phyloP scores from a whole-genome alignment of 345 rosid genomes.

The Microcos paniculata region DNA sequence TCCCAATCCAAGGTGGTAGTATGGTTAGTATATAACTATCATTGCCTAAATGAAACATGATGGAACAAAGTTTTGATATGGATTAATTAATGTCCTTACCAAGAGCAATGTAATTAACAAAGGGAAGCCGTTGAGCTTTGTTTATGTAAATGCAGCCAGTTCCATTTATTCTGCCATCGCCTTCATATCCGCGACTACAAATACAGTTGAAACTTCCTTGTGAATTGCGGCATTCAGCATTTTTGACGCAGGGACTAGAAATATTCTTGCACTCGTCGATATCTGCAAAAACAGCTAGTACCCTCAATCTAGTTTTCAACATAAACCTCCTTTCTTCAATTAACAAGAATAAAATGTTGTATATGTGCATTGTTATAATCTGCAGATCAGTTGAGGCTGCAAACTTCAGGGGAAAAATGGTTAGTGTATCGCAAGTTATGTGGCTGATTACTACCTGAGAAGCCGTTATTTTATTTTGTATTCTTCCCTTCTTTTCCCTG shows the following conservation, averaged over 20 bases:
- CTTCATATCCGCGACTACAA: background rate
- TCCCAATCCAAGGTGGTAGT: too few species aligned
- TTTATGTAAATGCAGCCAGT: background rate
- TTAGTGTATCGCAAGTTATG: too few species aligned
- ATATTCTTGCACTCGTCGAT: slow-evolving; percentile 4
- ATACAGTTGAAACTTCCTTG: background rate
- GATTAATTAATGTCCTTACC: background rate
- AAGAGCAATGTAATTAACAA: slow-evolving; percentile 6
- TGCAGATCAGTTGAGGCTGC: background rate
- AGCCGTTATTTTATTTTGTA: too few species aligned
- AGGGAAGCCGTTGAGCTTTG: background rate
- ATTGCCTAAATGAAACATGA: background rate
- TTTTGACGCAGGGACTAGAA: background rate
- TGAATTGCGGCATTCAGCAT: background rate
- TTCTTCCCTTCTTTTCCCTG: too few species aligned
- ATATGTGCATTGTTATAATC: background rate
- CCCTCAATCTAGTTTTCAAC: background rate
- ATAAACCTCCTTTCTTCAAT: background rate
- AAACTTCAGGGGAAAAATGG: too few species aligned
- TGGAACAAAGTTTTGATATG: background rate
- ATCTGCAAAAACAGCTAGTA: background rate
- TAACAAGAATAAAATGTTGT: background rate
- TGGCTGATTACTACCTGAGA: too few species aligned
- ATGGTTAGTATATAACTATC: background rate
- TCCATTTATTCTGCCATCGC: slow-evolving; percentile 6